A percentile compares a stretch with the other conserved stretches of the same genome.
Conservation (phyloP, 2,329 filamentous ascomycete species). For the Coniella lustricola region DNA sequence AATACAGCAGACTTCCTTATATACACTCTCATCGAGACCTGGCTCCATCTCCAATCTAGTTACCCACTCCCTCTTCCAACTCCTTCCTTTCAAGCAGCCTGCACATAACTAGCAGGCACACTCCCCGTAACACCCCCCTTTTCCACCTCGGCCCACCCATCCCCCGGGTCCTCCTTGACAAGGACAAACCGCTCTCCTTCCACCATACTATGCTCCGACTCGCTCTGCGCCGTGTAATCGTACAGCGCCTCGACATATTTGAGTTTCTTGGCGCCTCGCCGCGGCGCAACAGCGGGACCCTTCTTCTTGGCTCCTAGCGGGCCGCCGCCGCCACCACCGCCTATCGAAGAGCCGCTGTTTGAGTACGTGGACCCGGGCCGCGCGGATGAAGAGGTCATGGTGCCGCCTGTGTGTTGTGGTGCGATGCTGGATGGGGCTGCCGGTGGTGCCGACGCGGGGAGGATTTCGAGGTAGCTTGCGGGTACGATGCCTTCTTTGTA, state of each 20-base stretch:
- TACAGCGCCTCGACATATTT: constrained; percentile 92
- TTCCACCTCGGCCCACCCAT: constrained; percentile 97
- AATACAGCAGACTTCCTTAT: too few relatives aligned
- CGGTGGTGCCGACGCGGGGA: constrained; percentile 31
- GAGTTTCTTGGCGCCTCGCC: constrained; percentile 85
- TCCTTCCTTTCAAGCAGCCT: constrained; percentile 52
- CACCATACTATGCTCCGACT: constrained; percentile 80
- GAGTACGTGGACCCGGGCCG: constrained; percentile 73
- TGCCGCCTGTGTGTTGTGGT: constrained; percentile 37
- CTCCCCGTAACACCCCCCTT: constrained; percentile 79
- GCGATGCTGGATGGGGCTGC: constrained; percentile 25
- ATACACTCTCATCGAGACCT: background rate
- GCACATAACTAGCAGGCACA: constrained; percentile 90
- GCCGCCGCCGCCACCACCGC: constrained; percentile 28
- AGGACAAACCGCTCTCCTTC: constrained; percentile 91
- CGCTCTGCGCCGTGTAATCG: constrained; percentile 79
- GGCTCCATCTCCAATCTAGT: background rate
- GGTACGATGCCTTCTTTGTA: constrained; percentile 80
- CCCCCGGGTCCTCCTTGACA: constrained; percentile 78
- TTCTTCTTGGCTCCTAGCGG: constrained; percentile 89
- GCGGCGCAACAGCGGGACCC: constrained; percentile 84
- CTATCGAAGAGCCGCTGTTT: constrained; percentile 64
- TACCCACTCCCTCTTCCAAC: background rate
- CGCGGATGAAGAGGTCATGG: constrained; percentile 23
- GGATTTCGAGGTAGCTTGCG: constrained; percentile 71